These are phyloP conservation scores for Candolleomyces efflorescens DNA, from an alignment of 768 basidiomycete genomes.

Conservation along the genomic window DNA sequence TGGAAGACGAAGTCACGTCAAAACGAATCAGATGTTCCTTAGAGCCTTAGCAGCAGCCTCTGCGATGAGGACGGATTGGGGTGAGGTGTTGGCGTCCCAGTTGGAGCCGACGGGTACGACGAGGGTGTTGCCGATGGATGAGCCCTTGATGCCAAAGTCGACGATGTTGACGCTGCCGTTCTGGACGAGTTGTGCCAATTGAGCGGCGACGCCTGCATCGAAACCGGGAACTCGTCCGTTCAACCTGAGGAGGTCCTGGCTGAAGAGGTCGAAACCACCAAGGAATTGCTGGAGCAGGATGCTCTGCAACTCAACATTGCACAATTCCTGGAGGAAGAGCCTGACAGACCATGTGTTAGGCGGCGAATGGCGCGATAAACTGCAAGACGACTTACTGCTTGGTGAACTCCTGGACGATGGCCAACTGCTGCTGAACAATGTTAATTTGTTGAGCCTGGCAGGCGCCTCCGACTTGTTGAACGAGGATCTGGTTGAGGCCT, in stretches of 20 bases:
- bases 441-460: slow-evolving; percentile 25
- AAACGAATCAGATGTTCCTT: not conserved
- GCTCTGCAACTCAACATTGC: slow-evolving; percentile 33
- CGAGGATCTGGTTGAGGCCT: slow-evolving; percentile 22
- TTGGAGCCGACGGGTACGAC: slow-evolving; percentile 35
- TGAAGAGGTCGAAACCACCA: slow-evolving; percentile 23
- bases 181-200: slow-evolving; percentile 24
- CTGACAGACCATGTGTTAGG: slow-evolving; percentile 14
- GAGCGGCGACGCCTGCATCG: slow-evolving; percentile 25
- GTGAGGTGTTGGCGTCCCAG: slow-evolving; percentile 30
- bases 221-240: slow-evolving; percentile 28
- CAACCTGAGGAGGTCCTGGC: slow-evolving; percentile 24
- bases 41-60: not conserved
- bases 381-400: slow-evolving; percentile 25
- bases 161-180: slow-evolving; percentile 25
- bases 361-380: not conserved
- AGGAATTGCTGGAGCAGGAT: slow-evolving; percentile 32
- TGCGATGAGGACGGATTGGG: not conserved
- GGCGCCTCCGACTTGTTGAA: slow-evolving; percentile 17
- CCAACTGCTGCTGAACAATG: slow-evolving; percentile 30
- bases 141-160: slow-evolving; percentile 30
- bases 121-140: slow-evolving; percentile 27
- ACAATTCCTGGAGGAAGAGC: slow-evolving; percentile 27
- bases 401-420: slow-evolving; percentile 31
- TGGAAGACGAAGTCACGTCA: not conserved